Evolutionary conservation across 208 protist genomes (phyloP).

Genomic region (Acanthamoeba triangularis): DNA sequence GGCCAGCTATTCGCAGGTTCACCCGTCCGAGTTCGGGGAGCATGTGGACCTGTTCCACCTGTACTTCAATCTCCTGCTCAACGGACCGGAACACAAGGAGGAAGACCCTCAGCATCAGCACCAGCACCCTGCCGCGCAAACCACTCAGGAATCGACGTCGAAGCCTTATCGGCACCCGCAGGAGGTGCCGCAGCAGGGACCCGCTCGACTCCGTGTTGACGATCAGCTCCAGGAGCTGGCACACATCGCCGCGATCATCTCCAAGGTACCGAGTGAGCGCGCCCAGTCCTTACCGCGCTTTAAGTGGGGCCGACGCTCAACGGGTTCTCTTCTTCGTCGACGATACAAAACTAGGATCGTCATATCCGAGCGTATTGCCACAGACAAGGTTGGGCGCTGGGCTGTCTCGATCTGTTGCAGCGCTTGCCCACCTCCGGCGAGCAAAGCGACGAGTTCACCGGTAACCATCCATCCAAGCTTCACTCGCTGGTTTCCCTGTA

Average conservation of each 20-base stretch:
- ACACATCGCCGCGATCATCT: neutral
- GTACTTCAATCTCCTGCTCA: constrained; percentile 66
- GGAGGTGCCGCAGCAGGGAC: neutral
- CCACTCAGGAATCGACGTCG: neutral
- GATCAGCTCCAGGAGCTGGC: constrained; percentile 37
- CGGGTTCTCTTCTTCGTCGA: neutral
- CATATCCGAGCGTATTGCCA: constrained; percentile 57
- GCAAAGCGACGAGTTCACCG: neutral
- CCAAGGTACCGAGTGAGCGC: neutral
- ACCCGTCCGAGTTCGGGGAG: constrained; percentile 21
- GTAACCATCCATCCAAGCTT: neutral
- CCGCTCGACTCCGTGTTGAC: neutral
- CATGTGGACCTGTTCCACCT: constrained; percentile 55
- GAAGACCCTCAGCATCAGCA: neutral
- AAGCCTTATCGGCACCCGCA: neutral
- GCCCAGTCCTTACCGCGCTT: neutral
- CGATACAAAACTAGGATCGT: neutral
- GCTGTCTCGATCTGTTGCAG: constrained; percentile 26
- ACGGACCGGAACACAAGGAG: neutral
- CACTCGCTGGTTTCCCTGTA: neutral
- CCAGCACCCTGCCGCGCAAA: neutral
- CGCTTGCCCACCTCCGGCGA: neutral
- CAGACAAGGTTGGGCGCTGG: constrained; percentile 39
- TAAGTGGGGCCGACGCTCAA: too few relatives aligned
- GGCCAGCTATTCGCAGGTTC: constrained; percentile 61